Base-by-base conservation (phyloP, 495 filamentous ascomycete genomes). In the Tuber umbilicatum region DNA sequence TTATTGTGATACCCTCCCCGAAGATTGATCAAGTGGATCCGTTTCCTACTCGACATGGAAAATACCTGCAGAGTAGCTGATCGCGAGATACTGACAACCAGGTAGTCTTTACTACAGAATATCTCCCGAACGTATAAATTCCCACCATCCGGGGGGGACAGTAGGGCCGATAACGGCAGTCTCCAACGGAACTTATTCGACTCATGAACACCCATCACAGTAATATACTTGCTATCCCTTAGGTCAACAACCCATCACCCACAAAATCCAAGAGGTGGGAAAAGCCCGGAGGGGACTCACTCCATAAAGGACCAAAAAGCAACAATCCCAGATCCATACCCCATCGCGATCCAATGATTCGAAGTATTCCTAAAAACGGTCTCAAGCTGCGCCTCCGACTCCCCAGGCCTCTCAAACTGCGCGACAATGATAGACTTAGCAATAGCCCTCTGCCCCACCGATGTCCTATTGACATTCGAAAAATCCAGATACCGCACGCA, bases 71-170 rank as follows among this genome's bases (percentile, higher is more conserved):
- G 73, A 2, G 43, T 69, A 39, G 76, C 75, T 14, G 76, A 76
- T 21, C 70, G 47, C 16, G 76, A 78, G 38, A 78, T 74, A 38
- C 72, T 76, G 17, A 76, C 68, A 5, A 78, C 74, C 10, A 78
- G 27, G n/a, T 76, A 77, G 40, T 78, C 76, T 47, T 78, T 78
- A 50, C 69, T 77, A 70, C 74, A 77, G 21, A 76, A 38, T 1
- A 78, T 19, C 43, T 76, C 70, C 21, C 76, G 75, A 27, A 78
- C 41, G 68, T 78, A 76, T 27, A 71, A 27, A 40, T 72, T 78
- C 39, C 41, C 40, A 68, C 27, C 45, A 23, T 45, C 43, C 23
- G 70, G 70, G n/a, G 55, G 55, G 17, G 55, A 27, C 14, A 45
- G 69, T 17, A 78, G 41, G 39, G 70, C 76, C 1, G 64, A 64